Conservation (phyloP, 176 grass and related monocot genomes). For the Phragmites australis region DNA sequence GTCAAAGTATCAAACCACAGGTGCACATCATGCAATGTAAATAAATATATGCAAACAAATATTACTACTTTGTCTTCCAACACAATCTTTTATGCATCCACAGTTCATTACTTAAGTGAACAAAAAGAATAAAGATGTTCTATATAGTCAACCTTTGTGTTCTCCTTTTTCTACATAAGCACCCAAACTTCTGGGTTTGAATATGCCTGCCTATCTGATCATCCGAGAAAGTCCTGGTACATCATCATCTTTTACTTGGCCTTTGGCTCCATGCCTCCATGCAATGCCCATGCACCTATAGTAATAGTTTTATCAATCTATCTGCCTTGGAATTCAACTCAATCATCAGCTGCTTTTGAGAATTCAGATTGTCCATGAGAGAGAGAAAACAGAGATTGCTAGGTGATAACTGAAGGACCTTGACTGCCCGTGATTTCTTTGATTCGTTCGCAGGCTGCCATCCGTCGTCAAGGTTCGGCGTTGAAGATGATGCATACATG, state of each 20-base stretch:
- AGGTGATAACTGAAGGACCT: constrained; percentile 29
- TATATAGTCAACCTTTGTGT: not conserved
- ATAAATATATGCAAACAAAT: not conserved
- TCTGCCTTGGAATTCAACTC: not conserved
- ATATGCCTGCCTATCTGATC: not conserved
- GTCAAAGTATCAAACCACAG: constrained; percentile 48
- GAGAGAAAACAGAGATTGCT: not conserved
- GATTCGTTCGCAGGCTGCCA: not conserved
- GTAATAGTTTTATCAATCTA: not conserved
- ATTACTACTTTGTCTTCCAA: too few relatives aligned
- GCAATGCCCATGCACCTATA: not conserved
- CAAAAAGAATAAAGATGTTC: not conserved
- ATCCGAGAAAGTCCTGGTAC: not conserved
- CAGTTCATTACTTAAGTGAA: not conserved
- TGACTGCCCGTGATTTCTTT: constrained; percentile 17
- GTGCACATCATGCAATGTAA: not conserved
- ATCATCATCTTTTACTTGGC: constrained; percentile 16
- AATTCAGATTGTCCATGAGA: not conserved
- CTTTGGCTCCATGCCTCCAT: not conserved
- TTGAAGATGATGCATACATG: constrained; percentile 1
- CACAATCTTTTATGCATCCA: not conserved
- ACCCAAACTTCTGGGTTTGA: constrained; percentile 33
- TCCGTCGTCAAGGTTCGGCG: constrained; percentile 37
- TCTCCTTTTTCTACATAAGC: constrained; percentile 31
- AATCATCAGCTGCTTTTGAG: not conserved